phyloP scores from a whole-genome alignment of 768 basidiomycete genomes.

The Leucocoprinus birnbaumii region DNA sequence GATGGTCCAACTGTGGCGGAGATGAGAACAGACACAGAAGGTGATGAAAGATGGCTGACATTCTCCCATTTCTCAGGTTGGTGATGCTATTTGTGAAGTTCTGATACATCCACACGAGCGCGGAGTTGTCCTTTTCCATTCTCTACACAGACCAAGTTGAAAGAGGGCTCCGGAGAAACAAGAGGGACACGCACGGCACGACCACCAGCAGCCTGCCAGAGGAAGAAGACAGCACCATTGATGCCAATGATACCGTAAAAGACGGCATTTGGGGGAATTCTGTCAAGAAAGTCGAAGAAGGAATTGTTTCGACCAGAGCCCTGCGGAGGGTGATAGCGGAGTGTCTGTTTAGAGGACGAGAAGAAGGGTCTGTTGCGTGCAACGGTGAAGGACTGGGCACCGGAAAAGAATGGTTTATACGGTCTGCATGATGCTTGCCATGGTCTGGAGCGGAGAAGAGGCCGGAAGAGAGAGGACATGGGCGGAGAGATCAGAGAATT shows the following conservation, averaged over 20 bases:
- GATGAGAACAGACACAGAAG: neutral
- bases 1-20: conserved; percentile 64
- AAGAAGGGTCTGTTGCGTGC: conserved; percentile 15
- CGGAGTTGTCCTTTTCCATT: conserved; percentile 35
- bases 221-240: conserved; percentile 59
- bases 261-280: conserved; percentile 48
- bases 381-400: neutral
- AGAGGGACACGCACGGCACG: conserved; percentile 20
- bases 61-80: conserved; percentile 61
- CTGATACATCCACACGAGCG: conserved; percentile 47
- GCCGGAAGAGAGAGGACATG: conserved; percentile 11
- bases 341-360: conserved; percentile 16
- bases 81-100: conserved; percentile 64
- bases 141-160: conserved; percentile 20
- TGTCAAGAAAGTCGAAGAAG: conserved; percentile 42
- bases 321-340: conserved; percentile 18
- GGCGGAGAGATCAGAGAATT: neutral
- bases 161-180: conserved; percentile 5
- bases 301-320: neutral
- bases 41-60: conserved; percentile 40
- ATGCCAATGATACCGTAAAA: conserved; percentile 64
- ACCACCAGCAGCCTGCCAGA: conserved; percentile 47
- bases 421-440: neutral
- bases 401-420: neutral
- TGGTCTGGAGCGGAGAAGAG: conserved; percentile 2